A percentile compares a stretch with the other conserved stretches of the same genome.
phyloP scores from a whole-genome alignment of 257 asterid genomes.

The Solanum sejunctum region DNA sequence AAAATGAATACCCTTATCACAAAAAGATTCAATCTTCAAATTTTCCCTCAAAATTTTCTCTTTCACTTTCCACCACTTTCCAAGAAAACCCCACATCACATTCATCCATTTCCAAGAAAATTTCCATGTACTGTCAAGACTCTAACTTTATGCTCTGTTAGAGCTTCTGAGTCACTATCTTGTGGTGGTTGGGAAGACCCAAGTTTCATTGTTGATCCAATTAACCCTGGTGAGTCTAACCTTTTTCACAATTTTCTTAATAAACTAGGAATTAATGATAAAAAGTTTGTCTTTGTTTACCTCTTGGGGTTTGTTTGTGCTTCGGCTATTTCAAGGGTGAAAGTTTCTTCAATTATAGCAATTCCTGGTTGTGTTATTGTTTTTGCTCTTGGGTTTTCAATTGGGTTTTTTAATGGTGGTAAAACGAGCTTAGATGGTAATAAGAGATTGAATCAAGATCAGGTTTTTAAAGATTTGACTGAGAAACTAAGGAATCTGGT shows the following conservation, averaged over 20 bases:
- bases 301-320: conserved; percentile 82
- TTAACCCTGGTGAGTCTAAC: conserved; percentile 44
- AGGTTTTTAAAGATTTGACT: conserved; percentile 13
- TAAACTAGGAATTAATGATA: conserved; percentile 56
- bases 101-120: conserved; percentile 15
- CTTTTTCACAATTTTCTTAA: conserved; percentile 30
- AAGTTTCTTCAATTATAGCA: conserved; percentile 52
- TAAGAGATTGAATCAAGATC: conserved; percentile 28
- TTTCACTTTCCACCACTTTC: conserved; percentile 8
- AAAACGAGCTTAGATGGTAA: conserved; percentile 26
- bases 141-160: conserved; percentile 15
- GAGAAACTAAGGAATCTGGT: conserved; percentile 34
- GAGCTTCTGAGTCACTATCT: conserved; percentile 34
- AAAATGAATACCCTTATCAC: conserved; percentile 36
- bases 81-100: conserved; percentile 10
- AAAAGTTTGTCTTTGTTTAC: conserved; percentile 56
- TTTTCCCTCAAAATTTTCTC: conserved; percentile 6
- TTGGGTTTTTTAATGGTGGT: conserved; percentile 64
- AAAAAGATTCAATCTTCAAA: conserved; percentile 17
- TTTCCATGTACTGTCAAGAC: conserved; percentile 7
- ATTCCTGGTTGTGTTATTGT: conserved; percentile 75
- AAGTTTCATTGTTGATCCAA: conserved; percentile 24
- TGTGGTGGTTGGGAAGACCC: conserved; percentile 74
- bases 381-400: conserved; percentile 66
- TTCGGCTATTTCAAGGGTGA: conserved; percentile 64